Base-by-base conservation (phyloP, 805 yeast species). In the Soucietia sequanensis region DNA sequence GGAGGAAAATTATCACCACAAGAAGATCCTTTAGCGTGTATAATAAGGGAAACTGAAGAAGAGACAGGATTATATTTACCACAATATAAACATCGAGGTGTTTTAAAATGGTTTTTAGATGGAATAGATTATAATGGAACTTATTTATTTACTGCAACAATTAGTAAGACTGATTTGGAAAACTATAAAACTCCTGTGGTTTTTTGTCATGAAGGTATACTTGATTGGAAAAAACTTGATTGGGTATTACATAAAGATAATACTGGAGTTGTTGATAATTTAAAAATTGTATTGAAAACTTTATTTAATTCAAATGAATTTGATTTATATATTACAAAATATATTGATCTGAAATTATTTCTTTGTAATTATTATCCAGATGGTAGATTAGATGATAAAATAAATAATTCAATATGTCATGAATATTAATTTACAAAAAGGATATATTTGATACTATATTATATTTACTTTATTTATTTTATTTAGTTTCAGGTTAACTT, bases 231-330 rank as follows among this genome's bases (percentile, higher is more conserved):
- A 42, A 30, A 40, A 13, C 27, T 54, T 33, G 63, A 54, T 19
- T 68, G 73, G 73, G 47, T 62, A 8, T 23, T 57, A 15, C 50
- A 63, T 41, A 43, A 43, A 9, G 60, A 64, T 14, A 68, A 68
- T 41, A 41, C 58, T 9, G 73, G 73, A 1, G 51, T 68, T n/a
- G 70, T 66, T 12, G 68, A 60, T 35, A 67, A 66, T 35, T 52
- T 67, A 33, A 52, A 57, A 34, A 27, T 46, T 12, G 42, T 59
- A 33, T 36, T 60, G 25, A 23, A 48, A 14, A 30, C 52, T 22
- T 38, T 66, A 26, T 60, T 62, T 29, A 26, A 36, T 1, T 55
- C 60, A 3, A 43, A 46, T 8, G 58, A 54, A 9, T 26, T 25
- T 11, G 54, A 54, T 28, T 31, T 48, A 21, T 67, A 54, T 42